Evolutionary conservation across 2,329 filamentous ascomycete species (phyloP), one percentile per base, ranked within the genome.

Genomic region (Bipolaris zeicola): DNA sequence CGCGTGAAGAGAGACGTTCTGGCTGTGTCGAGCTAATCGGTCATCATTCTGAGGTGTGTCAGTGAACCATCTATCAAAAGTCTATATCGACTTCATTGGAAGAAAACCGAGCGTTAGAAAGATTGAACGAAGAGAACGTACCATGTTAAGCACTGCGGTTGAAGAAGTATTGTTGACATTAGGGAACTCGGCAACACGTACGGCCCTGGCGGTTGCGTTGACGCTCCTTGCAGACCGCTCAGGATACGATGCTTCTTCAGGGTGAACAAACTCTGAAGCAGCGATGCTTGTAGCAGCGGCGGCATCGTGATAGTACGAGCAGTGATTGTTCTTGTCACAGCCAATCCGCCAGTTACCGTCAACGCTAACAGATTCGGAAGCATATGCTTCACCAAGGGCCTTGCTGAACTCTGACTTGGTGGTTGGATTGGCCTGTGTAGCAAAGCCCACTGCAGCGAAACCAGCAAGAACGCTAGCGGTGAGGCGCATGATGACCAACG

Each of bases 281-380:
- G 38, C 16, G 11, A 24, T 41, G 18, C 18, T 20, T 20, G 38
- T 41, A 41, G 31, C 34, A 24, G 42, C n/a, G 28, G 34, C 26
- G 13, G 37, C 3, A 28, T 36, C 11, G 10, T 22, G 51, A 34
- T 55, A 55, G 26, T 58, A 58, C 34, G 26, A 48, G 38, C 58
- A 61, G 43, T 61, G 24, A 20, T 50, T 50, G 24, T 49, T 33
- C 13, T 34, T 31, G 47, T 52, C 48, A 39, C 58, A 61, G 18
- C 58, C 55, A 10, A 61, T 58, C 28, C 56, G 44, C 57, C 57
- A 60, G 28, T 51, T 34, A 3, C 45, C 31, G 16, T 58, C 54
- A 1, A 16, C 37, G 6, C 24, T 20, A 26, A 39, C 42, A 6
- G 47, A 6, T 0, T 42, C 43, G 16, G 26, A n/a, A 10, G 52